These are phyloP conservation scores for Nicotiana knightiana DNA, from an alignment of 257 asterid genomes.

Conservation along the genomic window DNA sequence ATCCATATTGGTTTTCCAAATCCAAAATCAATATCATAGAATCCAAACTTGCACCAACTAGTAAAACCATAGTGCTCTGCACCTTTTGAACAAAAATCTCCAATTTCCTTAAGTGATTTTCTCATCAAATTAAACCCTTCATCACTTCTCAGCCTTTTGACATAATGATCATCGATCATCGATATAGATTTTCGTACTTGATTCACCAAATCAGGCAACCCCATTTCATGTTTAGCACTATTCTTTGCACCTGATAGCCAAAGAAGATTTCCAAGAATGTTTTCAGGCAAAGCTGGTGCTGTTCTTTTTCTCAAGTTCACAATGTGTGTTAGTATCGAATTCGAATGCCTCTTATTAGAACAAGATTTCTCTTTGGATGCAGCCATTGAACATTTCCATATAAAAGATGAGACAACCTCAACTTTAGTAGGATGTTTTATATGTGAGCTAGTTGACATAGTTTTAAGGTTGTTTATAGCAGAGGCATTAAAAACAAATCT, in stretches of 20 bases:
- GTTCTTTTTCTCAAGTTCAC: slow-evolving; percentile 57
- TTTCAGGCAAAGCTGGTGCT: slow-evolving; percentile 28
- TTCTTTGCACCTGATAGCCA: slow-evolving; percentile 53
- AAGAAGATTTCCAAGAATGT: slow-evolving; percentile 51
- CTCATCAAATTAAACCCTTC: slow-evolving; percentile 38
- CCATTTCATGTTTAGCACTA: neutral
- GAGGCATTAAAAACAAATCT: slow-evolving; percentile 48
- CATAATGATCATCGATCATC: slow-evolving; percentile 29
- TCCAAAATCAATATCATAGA: slow-evolving; percentile 67
- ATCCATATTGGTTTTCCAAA: slow-evolving; percentile 83
- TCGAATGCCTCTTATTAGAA: slow-evolving; percentile 9
- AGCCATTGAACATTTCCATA: slow-evolving; percentile 50
- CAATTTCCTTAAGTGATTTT: slow-evolving; percentile 38
- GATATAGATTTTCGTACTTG: slow-evolving; percentile 32
- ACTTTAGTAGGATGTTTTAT: slow-evolving; percentile 37
- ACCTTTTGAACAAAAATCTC: slow-evolving; percentile 30
- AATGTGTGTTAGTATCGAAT: slow-evolving; percentile 53
- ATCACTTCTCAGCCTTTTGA: slow-evolving; percentile 36
- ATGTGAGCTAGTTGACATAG: slow-evolving; percentile 11
- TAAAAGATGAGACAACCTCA: slow-evolving; percentile 61
- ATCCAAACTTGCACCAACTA: slow-evolving; percentile 76
- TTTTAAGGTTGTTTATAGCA: slow-evolving; percentile 32
- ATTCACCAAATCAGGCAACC: slow-evolving; percentile 26
- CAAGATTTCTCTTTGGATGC: slow-evolving; percentile 26
- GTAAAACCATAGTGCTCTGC: slow-evolving; percentile 50